Base-by-base conservation (phyloP, 169 alveolate species). In the Eimeria necatrix region DNA sequence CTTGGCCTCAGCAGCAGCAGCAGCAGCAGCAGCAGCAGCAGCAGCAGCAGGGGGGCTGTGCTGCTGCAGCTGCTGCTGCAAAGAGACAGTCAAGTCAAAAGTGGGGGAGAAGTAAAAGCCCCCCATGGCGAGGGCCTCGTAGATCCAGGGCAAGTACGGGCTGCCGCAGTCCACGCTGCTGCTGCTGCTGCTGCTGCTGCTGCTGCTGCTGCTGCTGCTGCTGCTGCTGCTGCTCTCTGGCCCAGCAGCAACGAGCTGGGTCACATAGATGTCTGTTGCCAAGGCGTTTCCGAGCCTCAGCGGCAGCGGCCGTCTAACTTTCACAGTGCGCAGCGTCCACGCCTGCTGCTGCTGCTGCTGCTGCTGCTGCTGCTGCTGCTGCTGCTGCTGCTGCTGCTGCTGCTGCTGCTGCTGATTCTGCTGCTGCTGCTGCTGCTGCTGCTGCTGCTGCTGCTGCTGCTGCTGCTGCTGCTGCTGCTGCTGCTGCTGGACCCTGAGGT, bases 61-160 rank as follows among this genome's bases (percentile, higher is more conserved):
- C 76, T 76, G 86, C 61, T 76, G 56, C 86, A 76, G 61, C 61
- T 20, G n/a, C 18, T 76, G 86, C 56, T 76, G 86, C 56, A 76
- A 32, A 49, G 86, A 76, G 41, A 76, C 56, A 16, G 86, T 46
- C 7, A 76, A n/a, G 22, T 76, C 86, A 32, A 76, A 46, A 10
- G 86, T 32, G 32, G 22, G 86, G 12, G 86, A 24, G 22, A 76
- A 76, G 61, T 4, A 76, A n/a, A 76, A 76, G 22, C 61, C 61
- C 24, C 86, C 86, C 86, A 41, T 49, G 6, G 86, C 61, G 4
- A 76, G 86, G 3, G 86, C 61, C 86, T 76, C 86, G 7, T 32
- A 76, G 18, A 76, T 26, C 86, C 56, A 76, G 24, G 86, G 86
- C 61, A 76, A 6, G 46, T 76, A 76, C 16, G 86, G 86, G 61